Evolutionary conservation across 345 rosid genomes (phyloP).

Genomic region (Pistacia atlantica): DNA sequence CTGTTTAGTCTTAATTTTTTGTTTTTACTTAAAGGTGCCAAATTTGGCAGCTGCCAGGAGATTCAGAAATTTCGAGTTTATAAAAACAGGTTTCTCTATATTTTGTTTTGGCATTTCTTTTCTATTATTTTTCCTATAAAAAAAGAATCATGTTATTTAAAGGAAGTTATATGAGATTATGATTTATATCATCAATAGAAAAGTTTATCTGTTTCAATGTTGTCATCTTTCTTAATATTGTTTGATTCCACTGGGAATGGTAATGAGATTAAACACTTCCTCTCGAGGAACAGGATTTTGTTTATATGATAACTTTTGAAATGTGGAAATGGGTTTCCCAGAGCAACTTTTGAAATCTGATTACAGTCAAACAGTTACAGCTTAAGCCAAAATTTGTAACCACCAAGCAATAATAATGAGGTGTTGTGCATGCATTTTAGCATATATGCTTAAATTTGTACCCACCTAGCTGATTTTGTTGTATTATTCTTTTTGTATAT

Average conservation of each 20-base stretch:
- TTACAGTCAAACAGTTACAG: neutral
- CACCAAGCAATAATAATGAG: neutral
- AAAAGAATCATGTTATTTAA: too few species aligned
- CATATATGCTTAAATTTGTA: neutral
- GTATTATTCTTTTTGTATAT: neutral
- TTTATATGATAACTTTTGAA: neutral
- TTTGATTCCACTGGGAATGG: too few species aligned
- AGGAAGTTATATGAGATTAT: too few species aligned
- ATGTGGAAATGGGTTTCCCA: neutral
- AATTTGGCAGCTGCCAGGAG: slow-evolving; percentile 92
- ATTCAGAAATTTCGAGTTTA: slow-evolving; percentile 76
- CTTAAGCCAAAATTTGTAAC: neutral
- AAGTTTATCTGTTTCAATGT: neutral
- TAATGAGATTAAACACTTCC: neutral
- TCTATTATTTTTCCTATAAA: neutral
- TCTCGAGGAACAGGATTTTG: neutral
- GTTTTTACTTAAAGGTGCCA: slow-evolving; percentile 62
- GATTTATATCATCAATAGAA: too few species aligned
- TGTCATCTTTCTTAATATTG: neutral
- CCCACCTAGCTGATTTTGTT: neutral
- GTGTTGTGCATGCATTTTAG: neutral
- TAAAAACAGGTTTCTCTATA: slow-evolving; percentile 62
- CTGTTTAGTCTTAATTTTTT: slow-evolving; percentile 16
- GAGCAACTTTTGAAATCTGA: neutral
- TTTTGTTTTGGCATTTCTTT: slow-evolving; percentile 1